phyloP scores from a whole-genome alignment of 202 grass and related monocot species.

The Panicum virgatum region DNA sequence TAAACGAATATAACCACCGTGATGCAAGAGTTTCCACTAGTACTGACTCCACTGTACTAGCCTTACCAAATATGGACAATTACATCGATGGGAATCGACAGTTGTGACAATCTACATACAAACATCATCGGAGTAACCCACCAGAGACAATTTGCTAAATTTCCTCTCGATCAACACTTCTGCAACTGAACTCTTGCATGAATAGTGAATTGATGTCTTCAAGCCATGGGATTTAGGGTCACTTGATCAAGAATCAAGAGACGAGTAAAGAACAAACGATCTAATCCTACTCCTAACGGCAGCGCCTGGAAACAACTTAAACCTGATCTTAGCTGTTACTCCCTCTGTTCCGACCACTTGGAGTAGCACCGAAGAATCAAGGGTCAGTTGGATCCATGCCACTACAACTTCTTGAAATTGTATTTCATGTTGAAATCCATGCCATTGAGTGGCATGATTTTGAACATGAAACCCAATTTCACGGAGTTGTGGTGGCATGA shows the following conservation, averaged over 20 bases:
- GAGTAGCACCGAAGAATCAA: no score
- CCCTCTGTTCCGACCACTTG: no score
- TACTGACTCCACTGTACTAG: slow-evolving; percentile 10
- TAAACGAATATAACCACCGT: neutral
- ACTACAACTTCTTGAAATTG: no score
- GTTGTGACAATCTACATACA: no score
- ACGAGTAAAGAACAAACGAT: neutral
- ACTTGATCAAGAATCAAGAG: neutral
- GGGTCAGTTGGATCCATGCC: no score
- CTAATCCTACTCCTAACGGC: neutral
- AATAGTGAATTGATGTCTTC: neutral
- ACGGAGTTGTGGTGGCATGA: no score
- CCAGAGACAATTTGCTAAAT: neutral
- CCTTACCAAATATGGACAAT: neutral
- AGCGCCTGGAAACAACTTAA: neutral
- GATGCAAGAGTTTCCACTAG: neutral
- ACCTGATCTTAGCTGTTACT: slow-evolving; percentile 16
- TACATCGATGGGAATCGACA: neutral
- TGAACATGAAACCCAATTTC: no score
- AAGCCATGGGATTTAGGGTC: neutral
- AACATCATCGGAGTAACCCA: neutral
- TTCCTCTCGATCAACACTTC: slow-evolving; percentile 1
- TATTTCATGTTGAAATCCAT: no score
- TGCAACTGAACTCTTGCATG: neutral
- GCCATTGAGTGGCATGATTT: no score